phyloP scores from a whole-genome alignment of 768 basidiomycete genomes.

The Xerocomus potaroensis region DNA sequence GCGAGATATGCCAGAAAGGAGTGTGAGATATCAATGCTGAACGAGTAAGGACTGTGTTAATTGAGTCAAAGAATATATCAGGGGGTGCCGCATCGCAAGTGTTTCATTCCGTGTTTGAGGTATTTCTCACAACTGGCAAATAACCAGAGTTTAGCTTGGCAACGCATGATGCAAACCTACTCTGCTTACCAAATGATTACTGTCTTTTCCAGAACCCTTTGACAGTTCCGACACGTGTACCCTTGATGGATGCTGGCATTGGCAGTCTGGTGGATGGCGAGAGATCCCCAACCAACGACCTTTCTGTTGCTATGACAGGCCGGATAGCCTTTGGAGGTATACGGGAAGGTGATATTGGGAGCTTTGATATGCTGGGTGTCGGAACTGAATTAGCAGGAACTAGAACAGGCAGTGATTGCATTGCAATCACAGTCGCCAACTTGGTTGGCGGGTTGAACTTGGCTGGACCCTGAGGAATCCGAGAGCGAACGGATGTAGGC shows the following conservation, averaged over 20 bases:
- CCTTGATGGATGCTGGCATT: constrained; percentile 24
- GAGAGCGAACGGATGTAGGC: constrained; percentile 6
- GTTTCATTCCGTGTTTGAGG: constrained; percentile 8
- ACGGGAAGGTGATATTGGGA: constrained; percentile 19
- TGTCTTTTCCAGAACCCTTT: constrained; percentile 31
- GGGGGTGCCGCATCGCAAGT: constrained; percentile 1
- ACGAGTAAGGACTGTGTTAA: constrained; percentile 16
- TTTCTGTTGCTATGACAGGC: constrained; percentile 4
- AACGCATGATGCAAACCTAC: too few species aligned
- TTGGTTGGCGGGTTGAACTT: constrained; percentile 30
- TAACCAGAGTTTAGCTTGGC: neutral
- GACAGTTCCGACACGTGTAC: constrained; percentile 22
- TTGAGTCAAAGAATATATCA: neutral
- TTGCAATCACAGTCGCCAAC: constrained; percentile 26
- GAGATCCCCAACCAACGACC: neutral
- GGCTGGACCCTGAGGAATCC: constrained; percentile 20
- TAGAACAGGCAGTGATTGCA: constrained; percentile 17
- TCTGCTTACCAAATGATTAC: constrained; percentile 3
- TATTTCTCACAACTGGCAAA: neutral
- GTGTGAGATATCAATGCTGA: too few species aligned
- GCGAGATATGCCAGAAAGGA: neutral
- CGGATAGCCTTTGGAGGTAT: constrained; percentile 8
- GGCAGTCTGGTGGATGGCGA: constrained; percentile 17
- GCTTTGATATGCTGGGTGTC: constrained; percentile 13
- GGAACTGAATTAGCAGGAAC: too few species aligned